Conservation (phyloP, 345 rosid species). For the Cardamine resedifolia region DNA sequence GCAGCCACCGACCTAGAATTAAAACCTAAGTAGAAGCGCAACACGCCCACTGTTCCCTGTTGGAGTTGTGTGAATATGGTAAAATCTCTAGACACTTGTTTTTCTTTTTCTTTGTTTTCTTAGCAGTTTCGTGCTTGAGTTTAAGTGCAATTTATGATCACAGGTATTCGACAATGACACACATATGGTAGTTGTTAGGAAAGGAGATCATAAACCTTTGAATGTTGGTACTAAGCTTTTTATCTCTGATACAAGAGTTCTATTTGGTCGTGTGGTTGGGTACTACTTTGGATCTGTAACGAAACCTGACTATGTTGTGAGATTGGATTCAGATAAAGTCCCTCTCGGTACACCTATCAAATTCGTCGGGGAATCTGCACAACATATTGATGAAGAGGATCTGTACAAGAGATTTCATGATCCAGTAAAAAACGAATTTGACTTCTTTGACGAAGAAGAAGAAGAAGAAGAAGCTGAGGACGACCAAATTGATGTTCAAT, state of each 20-base stretch:
- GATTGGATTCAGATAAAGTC: conserved; percentile 69
- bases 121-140: neutral
- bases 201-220: conserved; percentile 62
- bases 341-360: neutral
- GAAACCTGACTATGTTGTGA: conserved; percentile 62
- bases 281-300: conserved; percentile 65
- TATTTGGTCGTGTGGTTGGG: conserved; percentile 66
- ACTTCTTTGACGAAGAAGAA: neutral
- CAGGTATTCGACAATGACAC: neutral
- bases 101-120: too few species aligned
- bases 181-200: conserved; percentile 38
- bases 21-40: neutral
- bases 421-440: neutral
- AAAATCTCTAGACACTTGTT: neutral
- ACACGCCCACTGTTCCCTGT: neutral
- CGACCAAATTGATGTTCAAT: neutral
- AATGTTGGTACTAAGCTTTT: conserved; percentile 67
- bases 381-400: neutral
- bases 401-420: neutral
- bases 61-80: neutral
- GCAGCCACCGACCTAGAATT: neutral
- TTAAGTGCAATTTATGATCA: neutral
- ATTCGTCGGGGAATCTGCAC: neutral
- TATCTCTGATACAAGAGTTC: conserved; percentile 55
- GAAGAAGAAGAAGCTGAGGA: too few species aligned